These are phyloP conservation scores for Kandelia obovata DNA, from an alignment of 345 rosid genomes.

Conservation along the genomic window DNA sequence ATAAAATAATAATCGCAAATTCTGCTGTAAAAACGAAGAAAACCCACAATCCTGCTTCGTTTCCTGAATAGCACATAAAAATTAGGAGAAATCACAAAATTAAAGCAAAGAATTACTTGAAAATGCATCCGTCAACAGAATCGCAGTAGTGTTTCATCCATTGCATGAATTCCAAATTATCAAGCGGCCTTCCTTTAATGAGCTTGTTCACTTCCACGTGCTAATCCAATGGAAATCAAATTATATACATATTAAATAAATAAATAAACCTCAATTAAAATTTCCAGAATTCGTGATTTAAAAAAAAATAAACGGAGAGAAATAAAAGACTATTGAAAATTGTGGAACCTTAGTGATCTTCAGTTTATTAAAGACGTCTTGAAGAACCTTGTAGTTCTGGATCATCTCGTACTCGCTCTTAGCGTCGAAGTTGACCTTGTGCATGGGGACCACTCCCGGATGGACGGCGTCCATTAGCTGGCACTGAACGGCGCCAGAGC, in stretches of 20 bases:
- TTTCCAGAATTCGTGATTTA: not conserved
- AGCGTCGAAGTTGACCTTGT: slow-evolving; percentile 95
- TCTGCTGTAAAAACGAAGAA: no score
- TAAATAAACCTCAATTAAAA: not conserved
- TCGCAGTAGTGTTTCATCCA: slow-evolving; percentile 98
- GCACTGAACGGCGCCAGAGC: slow-evolving; percentile 95
- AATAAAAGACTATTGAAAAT: not conserved
- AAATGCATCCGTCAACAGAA: slow-evolving; percentile 62
- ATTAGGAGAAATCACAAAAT: not conserved
- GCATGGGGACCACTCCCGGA: slow-evolving; percentile 96
- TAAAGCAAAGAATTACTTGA: slow-evolving; percentile 29
- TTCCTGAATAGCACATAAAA: not conserved
- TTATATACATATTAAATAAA: no score
- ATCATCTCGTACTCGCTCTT: slow-evolving; percentile 98
- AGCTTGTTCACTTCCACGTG: slow-evolving; percentile 90
- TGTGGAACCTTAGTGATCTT: slow-evolving; percentile 81
- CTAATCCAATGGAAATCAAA: slow-evolving; percentile 28
- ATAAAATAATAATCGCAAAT: no score
- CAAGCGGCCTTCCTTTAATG: slow-evolving; percentile 92
- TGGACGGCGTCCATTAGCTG: slow-evolving; percentile 93
- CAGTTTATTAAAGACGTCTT: slow-evolving; percentile 94
- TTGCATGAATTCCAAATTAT: slow-evolving; percentile 95
- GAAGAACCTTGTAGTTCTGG: slow-evolving; percentile 93
- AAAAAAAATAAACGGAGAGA: not conserved
- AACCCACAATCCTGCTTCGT: no score